Evolutionary conservation across 2,329 filamentous ascomycete species (phyloP).

Genomic region (Venturia oleaginea): DNA sequence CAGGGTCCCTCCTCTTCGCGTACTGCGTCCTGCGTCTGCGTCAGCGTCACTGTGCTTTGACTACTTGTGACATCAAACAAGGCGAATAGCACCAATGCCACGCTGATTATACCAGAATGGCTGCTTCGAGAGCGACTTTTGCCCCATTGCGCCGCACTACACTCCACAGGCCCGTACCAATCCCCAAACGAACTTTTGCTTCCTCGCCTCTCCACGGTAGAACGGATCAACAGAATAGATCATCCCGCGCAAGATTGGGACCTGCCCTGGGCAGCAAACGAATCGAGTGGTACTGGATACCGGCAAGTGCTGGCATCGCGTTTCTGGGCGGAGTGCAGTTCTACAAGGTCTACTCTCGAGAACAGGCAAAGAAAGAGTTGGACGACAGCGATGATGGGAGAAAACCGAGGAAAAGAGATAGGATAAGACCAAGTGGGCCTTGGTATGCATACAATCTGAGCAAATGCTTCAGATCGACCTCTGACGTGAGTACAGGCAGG

Average conservation of each 20-base stretch:
- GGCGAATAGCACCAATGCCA: neutral
- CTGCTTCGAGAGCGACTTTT: neutral
- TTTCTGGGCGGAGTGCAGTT: constrained; percentile 78
- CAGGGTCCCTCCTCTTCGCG: no score
- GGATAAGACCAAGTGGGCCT: constrained; percentile 73
- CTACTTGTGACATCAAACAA: neutral
- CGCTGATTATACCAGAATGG: neutral
- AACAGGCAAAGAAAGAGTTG: constrained; percentile 33
- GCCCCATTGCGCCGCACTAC: neutral
- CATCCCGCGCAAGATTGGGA: constrained; percentile 49
- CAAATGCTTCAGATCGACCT: neutral
- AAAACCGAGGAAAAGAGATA: constrained; percentile 38
- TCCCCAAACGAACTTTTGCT: neutral
- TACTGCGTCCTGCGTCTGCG: no score
- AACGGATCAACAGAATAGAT: constrained; percentile 36
- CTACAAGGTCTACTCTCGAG: constrained; percentile 58
- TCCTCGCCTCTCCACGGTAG: constrained; percentile 18
- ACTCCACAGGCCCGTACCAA: neutral
- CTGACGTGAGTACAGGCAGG: constrained; percentile 46
- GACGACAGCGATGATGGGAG: constrained; percentile 30
- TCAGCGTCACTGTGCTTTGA: neutral
- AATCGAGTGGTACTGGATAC: constrained; percentile 85
- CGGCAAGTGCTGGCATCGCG: constrained; percentile 73
- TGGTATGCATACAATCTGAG: constrained; percentile 45
- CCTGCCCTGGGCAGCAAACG: constrained; percentile 54